phyloP scores from a whole-genome alignment of 331 rosid species.

The Arachis monticola region DNA sequence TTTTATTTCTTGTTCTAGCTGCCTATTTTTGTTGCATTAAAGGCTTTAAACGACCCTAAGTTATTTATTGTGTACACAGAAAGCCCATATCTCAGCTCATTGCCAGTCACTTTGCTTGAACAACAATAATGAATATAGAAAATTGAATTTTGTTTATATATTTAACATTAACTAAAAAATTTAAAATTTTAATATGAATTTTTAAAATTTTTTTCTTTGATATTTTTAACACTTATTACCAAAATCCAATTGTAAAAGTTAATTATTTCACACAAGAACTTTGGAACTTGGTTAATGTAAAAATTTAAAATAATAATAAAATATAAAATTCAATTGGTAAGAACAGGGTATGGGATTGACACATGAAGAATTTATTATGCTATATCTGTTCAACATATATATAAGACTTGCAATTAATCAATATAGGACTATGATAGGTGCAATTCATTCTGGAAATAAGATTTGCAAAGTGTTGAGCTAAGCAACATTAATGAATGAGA shows the following conservation, averaged over 20 bases:
- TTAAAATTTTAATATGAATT: no score
- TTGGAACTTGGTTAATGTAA: slow-evolving; percentile 4
- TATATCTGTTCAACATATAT: not conserved
- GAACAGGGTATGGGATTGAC: not conserved
- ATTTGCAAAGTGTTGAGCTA: not conserved
- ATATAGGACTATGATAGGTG: not conserved
- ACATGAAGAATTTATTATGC: not conserved
- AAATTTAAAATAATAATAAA: not conserved
- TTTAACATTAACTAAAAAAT: no score
- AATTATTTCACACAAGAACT: not conserved
- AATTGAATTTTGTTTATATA: not conserved
- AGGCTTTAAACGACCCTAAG: not conserved
- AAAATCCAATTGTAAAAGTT: no score
- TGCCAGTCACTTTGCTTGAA: not conserved
- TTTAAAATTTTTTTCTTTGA: no score
- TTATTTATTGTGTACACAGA: not conserved
- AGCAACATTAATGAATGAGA: not conserved
- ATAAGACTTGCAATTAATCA: no score
- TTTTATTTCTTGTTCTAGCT: not conserved
- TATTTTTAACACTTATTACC: no score
- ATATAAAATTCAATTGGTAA: not conserved
- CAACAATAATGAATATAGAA: not conserved
- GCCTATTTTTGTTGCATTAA: not conserved
- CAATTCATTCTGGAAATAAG: not conserved
- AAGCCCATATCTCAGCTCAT: not conserved